phyloP scores from a whole-genome alignment of 2,329 filamentous ascomycete species.

The Fusarium equiseti region DNA sequence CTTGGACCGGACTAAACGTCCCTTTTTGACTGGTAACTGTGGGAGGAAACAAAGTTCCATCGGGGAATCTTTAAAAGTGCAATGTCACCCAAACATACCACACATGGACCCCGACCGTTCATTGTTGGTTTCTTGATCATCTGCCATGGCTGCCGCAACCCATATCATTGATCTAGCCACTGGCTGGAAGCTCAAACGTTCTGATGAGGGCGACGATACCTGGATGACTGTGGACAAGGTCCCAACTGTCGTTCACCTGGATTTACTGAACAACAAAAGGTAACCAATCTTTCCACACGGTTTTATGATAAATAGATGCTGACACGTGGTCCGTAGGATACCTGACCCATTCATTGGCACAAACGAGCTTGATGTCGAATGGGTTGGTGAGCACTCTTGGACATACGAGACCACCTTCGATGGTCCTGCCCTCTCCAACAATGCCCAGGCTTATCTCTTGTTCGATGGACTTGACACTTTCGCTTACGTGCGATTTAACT shows the following conservation, averaged over 20 bases:
- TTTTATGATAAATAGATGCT: neutral
- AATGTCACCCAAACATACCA: neutral
- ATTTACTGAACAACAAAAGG: neutral
- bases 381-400: constrained; percentile 5
- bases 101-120: neutral
- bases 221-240: neutral
- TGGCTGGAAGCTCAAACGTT: neutral
- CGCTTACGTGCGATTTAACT: neutral
- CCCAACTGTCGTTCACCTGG: neutral
- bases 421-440: neutral
- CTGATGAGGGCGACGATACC: neutral
- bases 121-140: neutral
- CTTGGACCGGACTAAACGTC: neutral
- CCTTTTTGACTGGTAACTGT: neutral
- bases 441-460: neutral
- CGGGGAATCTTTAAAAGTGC: neutral
- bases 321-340: neutral
- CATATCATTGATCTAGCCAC: neutral
- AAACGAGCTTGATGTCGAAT: constrained; percentile 11
- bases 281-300: neutral
- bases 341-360: constrained; percentile 1
- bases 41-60: neutral
- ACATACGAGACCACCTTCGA: constrained; percentile 9
- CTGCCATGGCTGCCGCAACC: neutral
- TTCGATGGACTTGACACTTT: constrained; percentile 18